phyloP scores from a whole-genome alignment of 768 basidiomycete species.

The Serendipita sp. region DNA sequence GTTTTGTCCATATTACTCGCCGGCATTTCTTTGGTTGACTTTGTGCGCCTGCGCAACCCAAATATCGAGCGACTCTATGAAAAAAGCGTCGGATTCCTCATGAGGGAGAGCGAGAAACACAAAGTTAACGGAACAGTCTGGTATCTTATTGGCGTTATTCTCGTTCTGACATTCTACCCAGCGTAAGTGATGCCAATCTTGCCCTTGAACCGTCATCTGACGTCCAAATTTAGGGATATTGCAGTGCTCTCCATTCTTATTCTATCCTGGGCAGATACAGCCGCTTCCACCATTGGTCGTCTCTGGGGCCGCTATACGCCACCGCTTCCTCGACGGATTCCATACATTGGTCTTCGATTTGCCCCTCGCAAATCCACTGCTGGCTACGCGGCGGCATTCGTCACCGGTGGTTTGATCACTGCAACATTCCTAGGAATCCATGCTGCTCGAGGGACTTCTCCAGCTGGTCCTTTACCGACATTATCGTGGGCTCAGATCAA shows the following conservation, averaged over 20 bases:
- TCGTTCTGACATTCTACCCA: slow-evolving; percentile 59
- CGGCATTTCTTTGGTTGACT: slow-evolving; percentile 55
- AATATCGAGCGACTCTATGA: slow-evolving; percentile 59
- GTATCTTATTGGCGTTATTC: slow-evolving; percentile 79
- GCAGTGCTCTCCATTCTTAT: slow-evolving; percentile 82
- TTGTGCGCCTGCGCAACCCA: slow-evolving; percentile 51
- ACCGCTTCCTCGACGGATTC: slow-evolving; percentile 31
- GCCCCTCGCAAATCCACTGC: slow-evolving; percentile 74
- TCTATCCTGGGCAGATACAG: slow-evolving; percentile 90
- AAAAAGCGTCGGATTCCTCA: slow-evolving; percentile 55
- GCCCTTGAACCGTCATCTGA: not conserved
- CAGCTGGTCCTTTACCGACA: not conserved
- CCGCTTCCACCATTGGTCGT: slow-evolving; percentile 85
- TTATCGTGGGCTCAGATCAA: not conserved
- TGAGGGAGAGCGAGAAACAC: slow-evolving; percentile 78
- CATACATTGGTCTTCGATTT: slow-evolving; percentile 39
- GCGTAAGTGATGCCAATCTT: slow-evolving; percentile 9
- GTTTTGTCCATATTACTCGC: slow-evolving; percentile 50
- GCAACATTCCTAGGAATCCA: slow-evolving; percentile 54
- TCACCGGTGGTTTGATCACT: slow-evolving; percentile 55
- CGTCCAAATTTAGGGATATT: slow-evolving; percentile 36
- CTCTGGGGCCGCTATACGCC: slow-evolving; percentile 58
- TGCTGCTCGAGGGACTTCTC: slow-evolving; percentile 29
- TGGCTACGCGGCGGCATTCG: slow-evolving; percentile 60
- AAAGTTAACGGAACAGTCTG: slow-evolving; percentile 74